Evolutionary conservation across 176 grass and related monocot species (phyloP).

Genomic region (Hsuehochloa calcarea): DNA sequence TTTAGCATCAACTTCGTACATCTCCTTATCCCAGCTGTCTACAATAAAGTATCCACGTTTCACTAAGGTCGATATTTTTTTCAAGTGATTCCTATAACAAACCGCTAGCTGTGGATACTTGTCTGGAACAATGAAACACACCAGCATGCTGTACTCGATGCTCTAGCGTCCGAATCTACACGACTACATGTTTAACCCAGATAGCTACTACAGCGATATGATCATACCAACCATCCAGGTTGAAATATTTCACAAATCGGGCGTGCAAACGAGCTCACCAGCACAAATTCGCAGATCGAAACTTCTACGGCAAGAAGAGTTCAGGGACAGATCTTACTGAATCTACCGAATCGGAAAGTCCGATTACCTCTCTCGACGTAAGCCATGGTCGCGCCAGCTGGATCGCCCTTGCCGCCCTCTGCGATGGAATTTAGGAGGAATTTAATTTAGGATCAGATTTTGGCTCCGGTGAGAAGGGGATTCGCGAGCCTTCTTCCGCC

Average conservation of each 20-base stretch:
- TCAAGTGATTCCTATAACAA: background rate
- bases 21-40: background rate
- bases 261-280: background rate
- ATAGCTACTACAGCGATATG: background rate
- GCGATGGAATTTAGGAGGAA: constrained; percentile 6
- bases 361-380: constrained; percentile 60
- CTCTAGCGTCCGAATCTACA: background rate
- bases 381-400: constrained; percentile 30
- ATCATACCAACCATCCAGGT: background rate
- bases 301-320: background rate
- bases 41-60: background rate
- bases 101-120: background rate
- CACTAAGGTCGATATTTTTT: background rate
- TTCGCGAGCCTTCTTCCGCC: constrained; percentile 38
- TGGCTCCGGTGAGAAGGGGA: constrained; percentile 21
- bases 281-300: background rate
- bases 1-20: background rate
- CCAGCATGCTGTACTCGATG: background rate
- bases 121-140: background rate
- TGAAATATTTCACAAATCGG: background rate
- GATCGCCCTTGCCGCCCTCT: constrained; percentile 20
- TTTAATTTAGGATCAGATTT: background rate
- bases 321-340: background rate
- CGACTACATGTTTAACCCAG: background rate
- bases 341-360: background rate